phyloP scores from a whole-genome alignment of 169 alveolate species.

The Eimeria brunetti region DNA sequence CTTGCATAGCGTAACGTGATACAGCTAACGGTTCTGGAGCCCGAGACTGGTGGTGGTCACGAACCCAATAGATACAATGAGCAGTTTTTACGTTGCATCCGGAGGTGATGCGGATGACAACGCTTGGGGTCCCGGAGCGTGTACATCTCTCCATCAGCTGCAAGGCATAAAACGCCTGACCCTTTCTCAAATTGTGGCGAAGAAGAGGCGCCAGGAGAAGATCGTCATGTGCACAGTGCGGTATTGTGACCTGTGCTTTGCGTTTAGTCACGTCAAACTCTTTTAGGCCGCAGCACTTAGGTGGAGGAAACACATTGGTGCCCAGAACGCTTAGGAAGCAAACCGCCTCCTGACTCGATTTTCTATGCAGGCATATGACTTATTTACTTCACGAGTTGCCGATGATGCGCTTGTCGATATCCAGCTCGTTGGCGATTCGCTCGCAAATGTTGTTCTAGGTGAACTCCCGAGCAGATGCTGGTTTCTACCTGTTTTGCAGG shows the following conservation, averaged over 20 bases:
- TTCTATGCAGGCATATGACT: constrained; percentile 78
- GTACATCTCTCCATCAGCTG: constrained; percentile 53
- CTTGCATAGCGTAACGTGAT: background rate
- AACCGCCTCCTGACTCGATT: background rate
- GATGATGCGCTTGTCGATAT: constrained; percentile 78
- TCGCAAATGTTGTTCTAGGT: constrained; percentile 81
- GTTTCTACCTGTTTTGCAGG: background rate
- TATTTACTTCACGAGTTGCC: constrained; percentile 45
- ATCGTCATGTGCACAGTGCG: constrained; percentile 75
- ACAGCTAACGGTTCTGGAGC: background rate
- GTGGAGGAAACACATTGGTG: background rate
- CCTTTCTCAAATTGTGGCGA: constrained; percentile 14
- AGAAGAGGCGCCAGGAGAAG: constrained; percentile 60
- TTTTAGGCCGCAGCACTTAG: background rate
- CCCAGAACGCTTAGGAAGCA: background rate
- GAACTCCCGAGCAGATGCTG: background rate
- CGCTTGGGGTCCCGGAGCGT: constrained; percentile 69
- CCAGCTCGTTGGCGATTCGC: constrained; percentile 81
- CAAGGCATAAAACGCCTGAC: constrained; percentile 63
- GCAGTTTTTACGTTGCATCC: constrained; percentile 60
- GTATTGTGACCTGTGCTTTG: background rate
- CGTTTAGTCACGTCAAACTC: background rate
- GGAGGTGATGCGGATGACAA: constrained; percentile 56
- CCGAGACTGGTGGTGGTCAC: background rate
- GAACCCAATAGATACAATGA: constrained; percentile 21